A percentile compares a stretch with the other conserved stretches of the same genome.
Conservation (phyloP, 257 asterid species). For the Solanum chmielewskii region DNA sequence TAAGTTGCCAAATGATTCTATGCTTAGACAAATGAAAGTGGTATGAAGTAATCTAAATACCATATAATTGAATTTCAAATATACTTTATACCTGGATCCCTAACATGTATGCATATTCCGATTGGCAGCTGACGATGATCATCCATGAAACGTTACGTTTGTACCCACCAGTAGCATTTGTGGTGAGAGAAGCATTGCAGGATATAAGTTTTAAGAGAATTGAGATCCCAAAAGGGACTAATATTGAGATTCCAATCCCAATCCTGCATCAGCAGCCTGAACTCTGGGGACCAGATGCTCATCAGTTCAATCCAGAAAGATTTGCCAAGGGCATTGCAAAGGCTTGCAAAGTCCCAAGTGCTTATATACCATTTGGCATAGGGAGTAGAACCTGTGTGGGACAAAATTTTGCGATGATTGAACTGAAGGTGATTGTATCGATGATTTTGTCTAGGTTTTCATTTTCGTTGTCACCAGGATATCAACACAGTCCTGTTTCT, state of each 20-base stretch:
- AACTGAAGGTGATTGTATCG: slow-evolving; percentile 54
- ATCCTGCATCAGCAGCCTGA: slow-evolving; percentile 37
- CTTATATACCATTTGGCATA: slow-evolving; percentile 65
- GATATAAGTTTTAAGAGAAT: slow-evolving; percentile 39
- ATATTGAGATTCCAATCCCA: slow-evolving; percentile 42
- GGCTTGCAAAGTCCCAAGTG: slow-evolving; percentile 61
- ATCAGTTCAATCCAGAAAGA: slow-evolving; percentile 54
- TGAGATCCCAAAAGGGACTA: slow-evolving; percentile 42
- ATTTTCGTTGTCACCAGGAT: slow-evolving; percentile 40
- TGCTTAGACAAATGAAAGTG: slow-evolving; percentile 53
- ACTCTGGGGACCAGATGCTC: slow-evolving; percentile 45
- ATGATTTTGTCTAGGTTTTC: slow-evolving; percentile 43
- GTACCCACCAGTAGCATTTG: slow-evolving; percentile 55
- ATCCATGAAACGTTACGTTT: slow-evolving; percentile 63
- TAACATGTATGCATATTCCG: neutral
- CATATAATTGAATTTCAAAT: neutral
- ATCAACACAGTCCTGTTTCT: slow-evolving; percentile 46
- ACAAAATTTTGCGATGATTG: slow-evolving; percentile 65
- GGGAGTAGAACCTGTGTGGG: slow-evolving; percentile 55
- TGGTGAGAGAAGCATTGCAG: slow-evolving; percentile 56
- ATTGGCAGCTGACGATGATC: slow-evolving; percentile 45
- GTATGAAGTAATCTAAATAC: slow-evolving; percentile 11
- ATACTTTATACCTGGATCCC: neutral
- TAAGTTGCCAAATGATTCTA: slow-evolving; percentile 34
- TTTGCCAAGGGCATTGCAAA: slow-evolving; percentile 39